Evolutionary conservation across 2,329 filamentous ascomycete genomes (phyloP).

Genomic region (Colletotrichum lindemuthianum): DNA sequence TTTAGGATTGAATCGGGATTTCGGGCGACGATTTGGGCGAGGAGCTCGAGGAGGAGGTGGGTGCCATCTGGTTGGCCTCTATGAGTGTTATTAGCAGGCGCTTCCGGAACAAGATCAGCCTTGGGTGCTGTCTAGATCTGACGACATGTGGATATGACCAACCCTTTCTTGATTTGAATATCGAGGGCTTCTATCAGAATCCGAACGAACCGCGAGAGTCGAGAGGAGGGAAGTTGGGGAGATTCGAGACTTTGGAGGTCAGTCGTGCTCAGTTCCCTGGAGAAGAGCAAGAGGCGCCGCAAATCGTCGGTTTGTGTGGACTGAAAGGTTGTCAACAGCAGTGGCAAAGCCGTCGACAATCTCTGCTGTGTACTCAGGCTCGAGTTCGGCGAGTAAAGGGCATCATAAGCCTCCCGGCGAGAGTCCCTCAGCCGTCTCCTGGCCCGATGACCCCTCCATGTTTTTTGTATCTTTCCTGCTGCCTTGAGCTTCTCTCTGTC

Average conservation of each 20-base stretch:
- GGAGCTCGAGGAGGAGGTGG: constrained; percentile 48
- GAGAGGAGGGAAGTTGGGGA: constrained; percentile 41
- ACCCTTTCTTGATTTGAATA: constrained; percentile 13
- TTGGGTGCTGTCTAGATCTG: background rate
- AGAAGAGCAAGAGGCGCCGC: constrained; percentile 56
- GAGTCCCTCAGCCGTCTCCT: constrained; percentile 66
- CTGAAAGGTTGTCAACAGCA: constrained; percentile 63
- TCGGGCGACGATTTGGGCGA: constrained; percentile 45
- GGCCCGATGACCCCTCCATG: constrained; percentile 81
- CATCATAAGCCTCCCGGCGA: constrained; percentile 72
- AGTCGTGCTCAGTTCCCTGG: constrained; percentile 52
- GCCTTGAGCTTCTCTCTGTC: constrained; percentile 83
- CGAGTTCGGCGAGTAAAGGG: constrained; percentile 56
- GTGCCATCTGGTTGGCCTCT: constrained; percentile 39
- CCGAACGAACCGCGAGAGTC: constrained; percentile 48
- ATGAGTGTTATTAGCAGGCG: background rate
- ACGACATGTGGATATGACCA: background rate
- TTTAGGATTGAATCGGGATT: constrained; percentile 43
- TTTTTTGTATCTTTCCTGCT: constrained; percentile 76
- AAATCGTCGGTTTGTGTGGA: constrained; percentile 56
- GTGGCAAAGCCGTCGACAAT: constrained; percentile 53
- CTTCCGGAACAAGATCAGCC: background rate
- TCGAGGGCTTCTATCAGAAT: constrained; percentile 50
- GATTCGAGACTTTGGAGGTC: constrained; percentile 49
- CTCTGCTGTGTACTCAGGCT: constrained; percentile 47